Percentiles rank a stretch among this genome's conserved stretches.
phyloP scores from a whole-genome alignment of 2,329 filamentous ascomycete genomes.

The Juglanconis oblonga region DNA sequence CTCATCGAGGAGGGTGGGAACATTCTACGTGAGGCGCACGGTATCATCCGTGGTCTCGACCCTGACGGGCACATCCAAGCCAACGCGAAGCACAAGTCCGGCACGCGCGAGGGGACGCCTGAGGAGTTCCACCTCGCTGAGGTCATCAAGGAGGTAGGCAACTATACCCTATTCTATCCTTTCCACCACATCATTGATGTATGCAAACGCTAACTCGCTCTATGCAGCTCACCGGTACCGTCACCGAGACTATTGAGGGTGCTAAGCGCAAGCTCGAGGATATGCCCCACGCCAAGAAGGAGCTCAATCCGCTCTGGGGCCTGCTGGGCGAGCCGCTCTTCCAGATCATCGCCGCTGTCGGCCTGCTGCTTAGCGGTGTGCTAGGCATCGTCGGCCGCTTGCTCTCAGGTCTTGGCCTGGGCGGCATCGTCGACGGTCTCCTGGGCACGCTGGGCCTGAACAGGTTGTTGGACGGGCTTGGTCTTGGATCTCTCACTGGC shows the following conservation, averaged over 20 bases:
- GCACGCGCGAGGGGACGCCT: conserved; percentile 70
- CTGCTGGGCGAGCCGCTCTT: conserved; percentile 80
- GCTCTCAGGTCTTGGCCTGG: conserved; percentile 77
- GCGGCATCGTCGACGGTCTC: conserved; percentile 74
- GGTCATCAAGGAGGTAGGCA: conserved; percentile 66
- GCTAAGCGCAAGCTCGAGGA: conserved; percentile 87
- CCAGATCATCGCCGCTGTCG: conserved; percentile 89
- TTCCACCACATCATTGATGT: conserved; percentile 17
- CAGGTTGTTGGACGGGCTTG: conserved; percentile 72
- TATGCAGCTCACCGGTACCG: conserved; percentile 66
- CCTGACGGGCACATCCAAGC: conserved; percentile 83
- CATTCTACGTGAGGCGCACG: conserved; percentile 83
- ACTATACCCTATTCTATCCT: no score
- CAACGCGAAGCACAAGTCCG: conserved; percentile 78
- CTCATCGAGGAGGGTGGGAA: conserved; percentile 82
- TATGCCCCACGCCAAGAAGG: conserved; percentile 94
- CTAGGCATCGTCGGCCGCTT: conserved; percentile 80
- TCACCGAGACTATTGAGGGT: conserved; percentile 80
- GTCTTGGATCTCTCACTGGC: conserved; percentile 50
- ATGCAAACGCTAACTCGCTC: conserved; percentile 3
- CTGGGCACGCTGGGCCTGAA: conserved; percentile 74
- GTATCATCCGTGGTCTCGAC: conserved; percentile 81
- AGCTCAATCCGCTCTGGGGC: conserved; percentile 86
- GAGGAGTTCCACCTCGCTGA: conserved; percentile 86
- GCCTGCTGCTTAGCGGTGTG: conserved; percentile 77